Base-by-base conservation (phyloP, 768 basidiomycete genomes). In the Gautieria morchelliformis region DNA sequence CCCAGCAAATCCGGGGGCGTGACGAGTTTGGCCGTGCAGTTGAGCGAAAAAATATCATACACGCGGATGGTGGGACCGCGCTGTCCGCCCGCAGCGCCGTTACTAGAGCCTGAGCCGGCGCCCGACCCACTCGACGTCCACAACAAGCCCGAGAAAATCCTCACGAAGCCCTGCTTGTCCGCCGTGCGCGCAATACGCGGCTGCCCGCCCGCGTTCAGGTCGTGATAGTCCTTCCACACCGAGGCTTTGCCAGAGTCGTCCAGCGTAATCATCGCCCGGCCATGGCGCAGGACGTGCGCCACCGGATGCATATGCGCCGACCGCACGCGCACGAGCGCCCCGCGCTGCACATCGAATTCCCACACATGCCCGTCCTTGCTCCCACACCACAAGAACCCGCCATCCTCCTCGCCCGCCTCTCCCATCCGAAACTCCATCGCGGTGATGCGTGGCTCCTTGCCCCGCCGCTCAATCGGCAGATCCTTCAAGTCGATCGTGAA, bases 291-390 rank as follows among this genome's bases (percentile, higher is more conserved):
- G 32, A 97, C 87, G 61, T 83, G 74, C 1, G 78, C 78, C 55
- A 97, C 76, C 0, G 85, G 70, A 56, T 83, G 76, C 0, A 81
- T 64, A 64, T 96, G 94, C 0, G 79, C 73, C 37, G 76, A 73
- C 60, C 84, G 88, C 33, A 76, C 72, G 14, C 80, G 82, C 1
- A 75, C 74, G 19, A 92, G 68, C 5, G 63, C 62, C 0, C 84
- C 86, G 2, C 76, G 81, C 53, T 77, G 70, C 40, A 87, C 73
- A 65, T 97, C 91, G 56, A 95, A 62, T 73, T 96, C 93, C 62
- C 85, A 76, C 24, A 99, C 59, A 67, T 87, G 83, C 0, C 95
- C 95, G 24, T 95, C 92, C 71, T 89, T 93, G 30, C 91, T 91
- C 4, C 94, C 95, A 11, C 86, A 71, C 94, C 94, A 97, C 2